These are phyloP conservation scores for Neofusicoccum sp. DNA, from an alignment of 2,329 filamentous ascomycete species.

Conservation along the genomic window DNA sequence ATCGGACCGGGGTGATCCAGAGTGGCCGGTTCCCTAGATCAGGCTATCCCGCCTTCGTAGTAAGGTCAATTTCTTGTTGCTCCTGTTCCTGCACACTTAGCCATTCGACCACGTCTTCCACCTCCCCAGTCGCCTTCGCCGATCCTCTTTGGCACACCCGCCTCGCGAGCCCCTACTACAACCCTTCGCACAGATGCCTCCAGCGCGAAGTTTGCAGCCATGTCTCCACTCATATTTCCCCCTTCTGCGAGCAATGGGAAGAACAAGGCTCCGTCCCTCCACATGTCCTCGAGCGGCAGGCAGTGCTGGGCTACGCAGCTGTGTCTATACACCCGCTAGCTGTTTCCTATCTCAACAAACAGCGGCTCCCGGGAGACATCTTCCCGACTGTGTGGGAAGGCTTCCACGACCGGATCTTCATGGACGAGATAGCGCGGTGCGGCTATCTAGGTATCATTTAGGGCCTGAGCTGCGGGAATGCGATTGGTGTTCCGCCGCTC, in stretches of 20 bases:
- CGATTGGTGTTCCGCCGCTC: constrained; percentile 31
- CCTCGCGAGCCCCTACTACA: not conserved
- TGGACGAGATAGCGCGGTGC: constrained; percentile 35
- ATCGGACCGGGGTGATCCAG: too few species aligned
- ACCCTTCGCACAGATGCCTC: not conserved
- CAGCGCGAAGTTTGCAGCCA: constrained; percentile 1
- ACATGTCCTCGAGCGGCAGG: constrained; percentile 28
- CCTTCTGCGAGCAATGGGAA: constrained; percentile 29
- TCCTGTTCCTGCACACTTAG: too few species aligned
- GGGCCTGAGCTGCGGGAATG: constrained; percentile 24
- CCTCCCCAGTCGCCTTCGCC: not conserved
- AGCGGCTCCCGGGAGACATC: constrained; percentile 15
- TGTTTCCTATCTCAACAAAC: not conserved
- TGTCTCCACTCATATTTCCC: constrained; percentile 25
- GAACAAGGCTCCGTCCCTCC: constrained; percentile 28
- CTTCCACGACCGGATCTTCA: constrained; percentile 38
- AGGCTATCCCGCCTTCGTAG: too few species aligned
- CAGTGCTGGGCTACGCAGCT: constrained; percentile 18
- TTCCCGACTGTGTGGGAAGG: constrained; percentile 32
- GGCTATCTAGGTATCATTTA: constrained; percentile 28
- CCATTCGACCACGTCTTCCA: not conserved
- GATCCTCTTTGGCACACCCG: not conserved
- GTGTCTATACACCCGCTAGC: constrained; percentile 17
- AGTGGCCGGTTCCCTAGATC: too few species aligned
- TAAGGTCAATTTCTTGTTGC: too few species aligned